These are phyloP conservation scores for Madurella mycetomatis DNA, from an alignment of 2,329 filamentous ascomycete species.

Conservation along the genomic window DNA sequence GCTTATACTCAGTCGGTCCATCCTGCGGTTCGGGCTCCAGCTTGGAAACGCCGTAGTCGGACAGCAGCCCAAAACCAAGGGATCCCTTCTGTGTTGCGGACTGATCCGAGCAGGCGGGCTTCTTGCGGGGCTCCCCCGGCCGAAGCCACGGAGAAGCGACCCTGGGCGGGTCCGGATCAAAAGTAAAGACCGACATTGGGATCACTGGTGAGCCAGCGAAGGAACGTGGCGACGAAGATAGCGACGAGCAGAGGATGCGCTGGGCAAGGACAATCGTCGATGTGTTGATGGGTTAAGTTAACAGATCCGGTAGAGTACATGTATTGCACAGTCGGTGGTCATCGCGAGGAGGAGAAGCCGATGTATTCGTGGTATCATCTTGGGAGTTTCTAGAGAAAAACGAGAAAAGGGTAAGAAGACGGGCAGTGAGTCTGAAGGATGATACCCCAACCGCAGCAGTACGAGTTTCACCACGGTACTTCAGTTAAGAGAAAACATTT, in stretches of 20 bases:
- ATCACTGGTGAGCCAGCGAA: neutral
- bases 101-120: conserved; percentile 28
- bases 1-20: conserved; percentile 92
- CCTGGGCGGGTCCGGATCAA: conserved; percentile 78
- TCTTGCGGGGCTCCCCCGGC: conserved; percentile 42
- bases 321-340: conserved; percentile 27
- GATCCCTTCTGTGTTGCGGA: conserved; percentile 23
- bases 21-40: conserved; percentile 89
- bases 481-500: conserved; percentile 12
- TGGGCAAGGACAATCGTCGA: neutral
- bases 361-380: conserved; percentile 40
- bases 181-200: conserved; percentile 86
- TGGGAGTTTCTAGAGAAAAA: conserved; percentile 22
- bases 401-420: conserved; percentile 3
- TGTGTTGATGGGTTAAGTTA: conserved; percentile 3
- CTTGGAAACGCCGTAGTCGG: conserved; percentile 65
- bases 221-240: neutral
- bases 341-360: conserved; percentile 21
- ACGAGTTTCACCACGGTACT: neutral
- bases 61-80: conserved; percentile 41
- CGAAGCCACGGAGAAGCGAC: conserved; percentile 88
- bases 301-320: conserved; percentile 5
- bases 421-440: neutral
- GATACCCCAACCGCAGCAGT: conserved; percentile 4
- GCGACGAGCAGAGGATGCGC: neutral